Conservation (phyloP, 768 basidiomycete genomes). For the Pleurotus eryngii region DNA sequence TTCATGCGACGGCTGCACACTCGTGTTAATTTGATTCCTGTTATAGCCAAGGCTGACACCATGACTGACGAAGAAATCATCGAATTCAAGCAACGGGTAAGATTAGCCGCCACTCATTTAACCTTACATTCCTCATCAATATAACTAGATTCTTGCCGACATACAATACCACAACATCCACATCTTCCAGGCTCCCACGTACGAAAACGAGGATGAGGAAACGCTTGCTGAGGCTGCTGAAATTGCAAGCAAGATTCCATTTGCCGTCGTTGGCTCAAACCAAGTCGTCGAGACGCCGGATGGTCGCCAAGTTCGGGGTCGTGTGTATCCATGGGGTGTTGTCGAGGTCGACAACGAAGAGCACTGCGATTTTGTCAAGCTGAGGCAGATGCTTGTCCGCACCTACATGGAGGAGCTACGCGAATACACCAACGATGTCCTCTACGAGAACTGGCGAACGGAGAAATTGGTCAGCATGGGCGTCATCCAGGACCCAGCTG, state of each 20-base stretch:
- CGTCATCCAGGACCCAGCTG: constrained; percentile 93
- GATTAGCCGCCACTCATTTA: constrained; percentile 14
- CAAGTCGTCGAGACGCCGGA: constrained; percentile 76
- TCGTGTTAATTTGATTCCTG: constrained; percentile 96
- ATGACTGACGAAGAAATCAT: constrained; percentile 94
- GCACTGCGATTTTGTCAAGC: constrained; percentile 99
- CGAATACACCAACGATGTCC: constrained; percentile 92
- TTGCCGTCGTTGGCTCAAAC: constrained; percentile 97
- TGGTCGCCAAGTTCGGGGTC: constrained; percentile 90
- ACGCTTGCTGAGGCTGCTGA: constrained; percentile 96
- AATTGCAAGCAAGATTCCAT: constrained; percentile 97
- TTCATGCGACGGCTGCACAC: constrained; percentile 98
- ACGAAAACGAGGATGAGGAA: constrained; percentile 99
- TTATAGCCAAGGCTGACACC: constrained; percentile 98
- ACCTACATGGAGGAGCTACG: constrained; percentile 99
- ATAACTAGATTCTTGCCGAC: constrained; percentile 77
- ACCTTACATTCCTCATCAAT: neutral
- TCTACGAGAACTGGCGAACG: constrained; percentile 98
- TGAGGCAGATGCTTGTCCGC: constrained; percentile 97
- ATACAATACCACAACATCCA: constrained; percentile 94
- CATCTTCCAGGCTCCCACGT: constrained; percentile 96
- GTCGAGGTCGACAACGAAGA: constrained; percentile 99
- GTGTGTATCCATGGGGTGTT: constrained; percentile 97
- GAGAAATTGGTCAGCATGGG: constrained; percentile 98
- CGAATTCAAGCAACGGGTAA: constrained; percentile 89